A percentile compares a stretch with the other conserved stretches of the same genome.
phyloP scores from a whole-genome alignment of 108 stramenopile species.

The Craspedostauros australis region DNA sequence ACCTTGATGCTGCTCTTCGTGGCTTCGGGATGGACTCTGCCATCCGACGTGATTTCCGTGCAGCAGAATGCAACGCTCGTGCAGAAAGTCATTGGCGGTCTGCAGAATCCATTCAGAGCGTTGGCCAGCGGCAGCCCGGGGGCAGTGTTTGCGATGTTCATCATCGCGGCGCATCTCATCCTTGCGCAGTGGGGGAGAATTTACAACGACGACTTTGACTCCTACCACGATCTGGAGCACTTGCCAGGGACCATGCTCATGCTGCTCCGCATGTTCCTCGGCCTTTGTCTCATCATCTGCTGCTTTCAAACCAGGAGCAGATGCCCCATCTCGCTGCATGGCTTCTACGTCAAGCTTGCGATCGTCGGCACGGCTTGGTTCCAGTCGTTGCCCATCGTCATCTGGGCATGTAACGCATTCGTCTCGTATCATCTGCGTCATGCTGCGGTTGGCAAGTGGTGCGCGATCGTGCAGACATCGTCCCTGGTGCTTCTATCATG shows the following conservation, averaged over 20 bases:
- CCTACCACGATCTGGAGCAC: conserved; percentile 79
- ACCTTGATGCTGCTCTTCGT: conserved; percentile 57
- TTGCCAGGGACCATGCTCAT: conserved; percentile 72
- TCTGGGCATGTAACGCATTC: conserved; percentile 42
- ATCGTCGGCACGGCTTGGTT: conserved; percentile 69
- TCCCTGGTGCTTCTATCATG: conserved; percentile 57
- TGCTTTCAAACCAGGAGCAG: conserved; percentile 49
- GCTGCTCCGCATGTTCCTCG: conserved; percentile 57
- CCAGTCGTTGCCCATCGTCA: conserved; percentile 59
- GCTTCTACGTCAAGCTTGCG: conserved; percentile 58
- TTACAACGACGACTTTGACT: conserved; percentile 85
- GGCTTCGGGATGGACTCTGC: conserved; percentile 81
- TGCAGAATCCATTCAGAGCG: conserved; percentile 57
- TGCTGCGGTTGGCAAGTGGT: conserved; percentile 53
- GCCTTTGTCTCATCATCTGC: conserved; percentile 45
- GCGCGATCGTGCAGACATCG: conserved; percentile 53
- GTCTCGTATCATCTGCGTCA: conserved; percentile 64
- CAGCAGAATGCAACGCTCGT: conserved; percentile 27
- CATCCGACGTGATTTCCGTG: conserved; percentile 51
- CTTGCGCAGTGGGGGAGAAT: conserved; percentile 80
- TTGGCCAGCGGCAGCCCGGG: conserved; percentile 32
- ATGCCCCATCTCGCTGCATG: conserved; percentile 48
- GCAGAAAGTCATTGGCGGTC: conserved; percentile 38
- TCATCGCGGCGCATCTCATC: conserved; percentile 44
- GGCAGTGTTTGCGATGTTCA: conserved; percentile 38